Evolutionary conservation across 805 yeast species (phyloP), one percentile per base, ranked within the genome.

Genomic region (Helenozyma baotianmanensis): DNA sequence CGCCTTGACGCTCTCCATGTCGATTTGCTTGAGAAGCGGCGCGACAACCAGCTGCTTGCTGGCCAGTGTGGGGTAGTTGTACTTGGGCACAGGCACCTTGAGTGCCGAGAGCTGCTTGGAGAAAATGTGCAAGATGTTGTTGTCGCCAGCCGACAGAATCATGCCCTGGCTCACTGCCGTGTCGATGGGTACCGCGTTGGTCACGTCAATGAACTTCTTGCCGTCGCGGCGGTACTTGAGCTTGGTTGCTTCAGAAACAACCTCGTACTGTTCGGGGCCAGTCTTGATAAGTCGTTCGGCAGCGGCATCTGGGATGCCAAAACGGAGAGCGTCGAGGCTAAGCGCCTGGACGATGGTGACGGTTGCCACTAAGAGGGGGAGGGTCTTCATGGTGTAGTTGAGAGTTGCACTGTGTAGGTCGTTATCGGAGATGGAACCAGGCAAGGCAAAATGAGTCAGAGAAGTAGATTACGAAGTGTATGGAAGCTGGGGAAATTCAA

Each of bases 191-290:
- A 66, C 43, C n/a, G 50, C 54, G 35, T 65, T 64, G 8, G 90
- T 80, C 21, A 82, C 68, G 57, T 82, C 90, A 42, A 83, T 74
- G 51, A 80, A 82, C 16, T 63, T 70, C 21, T 67, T 54, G 31
- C 80, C 79, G 23, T 62, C 53, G 32, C 74, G 54, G 35, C 46
- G 54, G 35, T 62, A 51, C 4, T 42, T 33, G 35, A 59, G 43
- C 40, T 68, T 69, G 9, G 58, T 62, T 6, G 40, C 36, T 39
- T 69, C 75, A 9, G 59, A 42, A n/a, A 61, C 61, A 2, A 62
- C 27, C 30, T 45, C 44, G 38, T 42, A 64, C 4, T 53, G 44
- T 15, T 46, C 40, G 6, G 68, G 65, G 1, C 66, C 63, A 13
- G 56, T 36, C 45, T 66, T 66, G 45, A 66, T 53, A 14, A 66